Conservation (phyloP, 129 eudicot species). For the Centrapalus pauciflorus region DNA sequence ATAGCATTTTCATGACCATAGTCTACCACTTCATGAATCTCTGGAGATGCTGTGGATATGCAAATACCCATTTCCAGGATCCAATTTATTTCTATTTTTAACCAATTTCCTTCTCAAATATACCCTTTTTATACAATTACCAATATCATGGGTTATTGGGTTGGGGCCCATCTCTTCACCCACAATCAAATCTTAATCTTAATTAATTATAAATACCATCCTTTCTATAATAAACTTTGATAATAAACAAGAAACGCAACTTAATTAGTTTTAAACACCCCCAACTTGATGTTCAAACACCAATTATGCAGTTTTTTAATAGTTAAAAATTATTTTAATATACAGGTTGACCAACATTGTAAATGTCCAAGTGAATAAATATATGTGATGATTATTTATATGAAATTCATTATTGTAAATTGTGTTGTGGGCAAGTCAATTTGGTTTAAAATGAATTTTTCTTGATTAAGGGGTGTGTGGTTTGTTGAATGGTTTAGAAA, state of each 20-base stretch:
- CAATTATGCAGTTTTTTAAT: conserved; percentile 24
- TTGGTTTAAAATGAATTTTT: too few species aligned
- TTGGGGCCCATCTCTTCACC: conserved; percentile 11
- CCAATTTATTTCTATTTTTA: too few species aligned
- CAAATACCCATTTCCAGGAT: conserved; percentile 72
- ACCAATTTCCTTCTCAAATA: conserved; percentile 12
- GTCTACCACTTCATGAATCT: conserved; percentile 47
- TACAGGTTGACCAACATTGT: background rate
- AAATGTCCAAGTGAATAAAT: conserved; percentile 28
- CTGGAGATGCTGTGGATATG: conserved; percentile 65
- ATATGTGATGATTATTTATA: too few species aligned
- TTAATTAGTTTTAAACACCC: conserved; percentile 26
- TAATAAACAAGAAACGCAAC: conserved; percentile 1
- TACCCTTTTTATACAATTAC: conserved; percentile 36
- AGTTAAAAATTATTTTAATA: conserved; percentile 22
- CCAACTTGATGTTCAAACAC: conserved; percentile 23
- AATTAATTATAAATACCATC: background rate
- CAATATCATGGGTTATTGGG: conserved; percentile 2
- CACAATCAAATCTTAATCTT: background rate
- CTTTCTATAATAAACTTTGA: background rate
- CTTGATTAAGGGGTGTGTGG: too few species aligned
- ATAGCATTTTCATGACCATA: conserved; percentile 63
- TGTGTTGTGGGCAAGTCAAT: too few species aligned
- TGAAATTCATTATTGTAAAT: too few species aligned
- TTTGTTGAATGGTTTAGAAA: too few species aligned